phyloP scores from a whole-genome alignment of 176 grass and related monocot species.

The Oryza brachyantha region DNA sequence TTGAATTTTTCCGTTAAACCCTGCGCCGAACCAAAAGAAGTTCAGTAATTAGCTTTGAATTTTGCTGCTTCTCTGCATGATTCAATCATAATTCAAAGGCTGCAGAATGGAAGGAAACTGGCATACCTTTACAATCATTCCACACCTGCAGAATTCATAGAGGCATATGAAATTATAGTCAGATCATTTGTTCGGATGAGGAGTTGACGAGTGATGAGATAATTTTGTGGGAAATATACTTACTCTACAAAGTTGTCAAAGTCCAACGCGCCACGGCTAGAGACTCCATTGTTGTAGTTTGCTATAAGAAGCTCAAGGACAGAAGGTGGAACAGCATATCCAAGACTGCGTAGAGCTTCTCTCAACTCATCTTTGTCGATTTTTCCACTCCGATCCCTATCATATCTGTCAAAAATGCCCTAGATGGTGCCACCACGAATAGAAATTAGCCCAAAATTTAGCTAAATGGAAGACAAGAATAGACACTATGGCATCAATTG shows the following conservation, averaged over 20 bases:
- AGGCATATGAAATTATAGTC: background rate
- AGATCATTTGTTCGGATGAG: background rate
- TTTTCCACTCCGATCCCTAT: conserved; percentile 70
- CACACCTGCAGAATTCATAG: conserved; percentile 46
- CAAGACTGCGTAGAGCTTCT: conserved; percentile 71
- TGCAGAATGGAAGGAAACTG: background rate
- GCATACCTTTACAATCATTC: conserved; percentile 82
- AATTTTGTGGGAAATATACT: conserved; percentile 11
- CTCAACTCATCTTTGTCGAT: conserved; percentile 72
- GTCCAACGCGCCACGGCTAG: conserved; percentile 42
- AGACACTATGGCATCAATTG: background rate
- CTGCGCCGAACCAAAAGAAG: conserved; percentile 4
- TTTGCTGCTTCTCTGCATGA: background rate
- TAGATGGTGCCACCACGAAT: conserved; percentile 26
- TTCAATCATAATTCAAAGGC: background rate
- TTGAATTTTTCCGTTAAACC: conserved; percentile 95
- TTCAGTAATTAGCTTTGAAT: background rate
- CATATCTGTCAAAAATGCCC: conserved; percentile 76
- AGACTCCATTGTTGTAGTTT: conserved; percentile 53
- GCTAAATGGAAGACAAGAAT: background rate
- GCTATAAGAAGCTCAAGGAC: conserved; percentile 66
- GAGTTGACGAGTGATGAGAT: background rate
- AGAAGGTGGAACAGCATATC: conserved; percentile 70
- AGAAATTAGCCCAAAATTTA: background rate
- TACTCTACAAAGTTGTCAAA: conserved; percentile 94